These are phyloP conservation scores for Hibiscus mutabilis DNA, from an alignment of 345 rosid genomes.

Conservation along the genomic window DNA sequence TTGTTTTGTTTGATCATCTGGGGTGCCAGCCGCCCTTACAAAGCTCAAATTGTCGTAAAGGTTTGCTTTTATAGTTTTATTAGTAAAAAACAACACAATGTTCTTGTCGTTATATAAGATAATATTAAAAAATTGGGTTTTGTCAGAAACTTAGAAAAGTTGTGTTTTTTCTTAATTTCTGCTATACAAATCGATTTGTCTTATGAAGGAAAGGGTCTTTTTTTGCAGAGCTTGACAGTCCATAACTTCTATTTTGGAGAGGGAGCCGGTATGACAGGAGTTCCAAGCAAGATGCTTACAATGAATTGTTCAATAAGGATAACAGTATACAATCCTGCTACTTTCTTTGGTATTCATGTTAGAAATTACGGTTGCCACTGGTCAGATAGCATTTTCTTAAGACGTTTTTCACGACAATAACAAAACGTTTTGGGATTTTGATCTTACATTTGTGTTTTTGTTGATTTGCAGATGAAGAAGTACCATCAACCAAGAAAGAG, in stretches of 20 bases:
- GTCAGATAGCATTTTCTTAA: slow-evolving; percentile 41
- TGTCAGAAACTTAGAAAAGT: neutral
- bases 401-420: neutral
- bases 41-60: slow-evolving; percentile 50
- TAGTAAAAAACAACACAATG: neutral
- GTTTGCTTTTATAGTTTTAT: slow-evolving; percentile 15
- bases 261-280: slow-evolving; percentile 72
- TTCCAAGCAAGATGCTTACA: slow-evolving; percentile 67
- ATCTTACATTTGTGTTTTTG: neutral
- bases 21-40: slow-evolving; percentile 74
- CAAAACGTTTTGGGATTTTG: neutral
- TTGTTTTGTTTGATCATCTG: slow-evolving; percentile 69
- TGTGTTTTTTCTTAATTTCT: neutral
- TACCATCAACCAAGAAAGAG: slow-evolving; percentile 83
- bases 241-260: slow-evolving; percentile 65
- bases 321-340: slow-evolving; percentile 60
- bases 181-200: neutral
- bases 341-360: slow-evolving; percentile 78
- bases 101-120: neutral
- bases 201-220: neutral
- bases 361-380: slow-evolving; percentile 56
- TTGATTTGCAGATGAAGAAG: slow-evolving; percentile 48
- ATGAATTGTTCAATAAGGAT: slow-evolving; percentile 56
- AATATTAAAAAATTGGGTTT: neutral
- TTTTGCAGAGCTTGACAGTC: slow-evolving; percentile 46